Conservation (phyloP, 345 rosid genomes). For the Draba incana region DNA sequence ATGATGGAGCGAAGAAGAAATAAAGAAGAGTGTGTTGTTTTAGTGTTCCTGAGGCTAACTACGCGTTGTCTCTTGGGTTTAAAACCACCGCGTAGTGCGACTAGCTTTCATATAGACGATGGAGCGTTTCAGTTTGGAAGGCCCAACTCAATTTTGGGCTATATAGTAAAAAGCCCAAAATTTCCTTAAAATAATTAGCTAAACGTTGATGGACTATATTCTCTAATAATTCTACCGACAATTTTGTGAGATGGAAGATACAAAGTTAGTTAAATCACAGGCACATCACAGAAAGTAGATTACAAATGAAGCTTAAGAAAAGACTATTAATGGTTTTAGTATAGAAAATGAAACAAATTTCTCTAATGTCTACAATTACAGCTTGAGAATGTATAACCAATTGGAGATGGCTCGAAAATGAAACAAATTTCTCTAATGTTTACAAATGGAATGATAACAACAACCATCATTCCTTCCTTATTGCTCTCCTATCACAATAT, state of each 20-base stretch:
- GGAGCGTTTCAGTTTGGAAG: neutral
- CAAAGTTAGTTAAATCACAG: neutral
- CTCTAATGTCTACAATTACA: constrained; percentile 34
- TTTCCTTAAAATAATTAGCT: too few species aligned
- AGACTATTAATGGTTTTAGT: neutral
- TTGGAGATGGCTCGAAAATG: constrained; percentile 10
- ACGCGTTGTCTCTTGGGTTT: neutral
- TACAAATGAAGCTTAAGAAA: constrained; percentile 10
- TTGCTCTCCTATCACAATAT: constrained; percentile 31
- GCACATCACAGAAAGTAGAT: neutral
- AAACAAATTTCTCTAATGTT: constrained; percentile 33
- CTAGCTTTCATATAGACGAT: neutral
- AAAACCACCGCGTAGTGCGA: constrained; percentile 27
- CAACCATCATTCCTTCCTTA: constrained; percentile 28
- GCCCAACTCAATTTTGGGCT: neutral
- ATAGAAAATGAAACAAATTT: constrained; percentile 21
- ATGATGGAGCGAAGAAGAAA: constrained; percentile 11
- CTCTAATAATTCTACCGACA: constrained; percentile 1
- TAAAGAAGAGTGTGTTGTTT: neutral
- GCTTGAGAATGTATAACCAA: constrained; percentile 24
- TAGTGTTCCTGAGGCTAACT: neutral
- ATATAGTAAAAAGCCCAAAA: too few species aligned
- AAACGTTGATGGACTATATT: too few species aligned
- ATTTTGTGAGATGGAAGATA: neutral
- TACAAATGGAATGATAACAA: constrained; percentile 6